Evolutionary conservation across 1,284 basidiomycete species (phyloP).

Genomic region (Prillingera fragicola): DNA sequence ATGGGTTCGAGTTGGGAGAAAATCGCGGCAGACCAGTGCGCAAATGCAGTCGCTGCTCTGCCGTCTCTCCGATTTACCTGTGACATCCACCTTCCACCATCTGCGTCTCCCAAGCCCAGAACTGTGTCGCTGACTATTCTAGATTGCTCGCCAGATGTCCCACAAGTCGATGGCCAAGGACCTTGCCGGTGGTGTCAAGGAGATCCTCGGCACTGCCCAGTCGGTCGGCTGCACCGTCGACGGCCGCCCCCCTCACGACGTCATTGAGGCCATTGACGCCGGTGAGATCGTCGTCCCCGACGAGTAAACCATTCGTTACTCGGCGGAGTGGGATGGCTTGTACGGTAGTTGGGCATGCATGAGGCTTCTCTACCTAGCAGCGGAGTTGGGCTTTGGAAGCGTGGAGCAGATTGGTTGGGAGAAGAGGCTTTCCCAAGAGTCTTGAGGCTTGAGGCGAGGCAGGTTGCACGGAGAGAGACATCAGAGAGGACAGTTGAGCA

Average conservation of each 20-base stretch:
- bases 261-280: constrained; percentile 93
- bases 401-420: too few species aligned
- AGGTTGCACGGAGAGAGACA: background rate
- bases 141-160: constrained; percentile 76
- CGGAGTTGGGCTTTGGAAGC: too few species aligned
- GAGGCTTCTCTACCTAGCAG: constrained; percentile 20
- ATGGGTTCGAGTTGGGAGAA: too few species aligned
- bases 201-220: constrained; percentile 91
- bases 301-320: constrained; percentile 58
- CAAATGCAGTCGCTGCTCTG: background rate
- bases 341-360: constrained; percentile 26
- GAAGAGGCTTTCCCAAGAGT: too few species aligned
- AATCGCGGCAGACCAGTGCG: too few species aligned
- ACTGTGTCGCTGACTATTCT: background rate
- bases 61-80: background rate
- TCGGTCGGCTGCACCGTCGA: constrained; percentile 92
- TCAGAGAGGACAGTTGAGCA: background rate
- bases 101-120: background rate
- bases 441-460: too few species aligned
- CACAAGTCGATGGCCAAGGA: constrained; percentile 91
- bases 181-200: constrained; percentile 84
- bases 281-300: constrained; percentile 93
- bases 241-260: constrained; percentile 85
- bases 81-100: background rate
- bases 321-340: constrained; percentile 7